Evolutionary conservation across 495 filamentous ascomycete genomes (phyloP), one percentile per base, ranked within the genome.

Genomic region (Talaromyces nanjingensis): DNA sequence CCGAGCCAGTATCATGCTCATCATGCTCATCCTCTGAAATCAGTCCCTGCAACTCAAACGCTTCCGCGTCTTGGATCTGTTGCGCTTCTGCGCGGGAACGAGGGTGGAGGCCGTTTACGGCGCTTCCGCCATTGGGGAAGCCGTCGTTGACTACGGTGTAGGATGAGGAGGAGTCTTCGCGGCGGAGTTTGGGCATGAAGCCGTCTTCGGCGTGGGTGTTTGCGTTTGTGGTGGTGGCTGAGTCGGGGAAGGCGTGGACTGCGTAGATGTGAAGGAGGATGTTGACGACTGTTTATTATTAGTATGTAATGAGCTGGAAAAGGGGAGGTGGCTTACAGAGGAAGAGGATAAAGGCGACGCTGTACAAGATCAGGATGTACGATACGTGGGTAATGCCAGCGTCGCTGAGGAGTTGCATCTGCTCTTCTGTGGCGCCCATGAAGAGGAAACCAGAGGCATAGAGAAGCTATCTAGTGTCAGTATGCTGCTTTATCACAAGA

Each of bases 371-470:
- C 58, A 98, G 81, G 53, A 97, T 80, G 72, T 98, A 98, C 11
- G 92, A 88, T 53, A 98, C 91, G 72, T 96, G 90, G 42, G 90
- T 90, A 70, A 98, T 87, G 60, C 87, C 83, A 3, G 87, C 87
- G 54, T 83, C 78, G 54, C 83, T 76, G 12, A 98, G 76, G 1
- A 97, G 76, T 39, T 81, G 69, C 89, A 98, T 93, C 72, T 98
- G 93, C 72, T 98, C 93, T 73, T 98, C 94, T 2, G 91, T 97
- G 25, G 96, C 94, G 59, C 90, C 89, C 92, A 97, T 96, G 80
- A 98, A 98, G 61, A 97, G 83, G 76, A 98, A 96, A 31, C 94
- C 94, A 4, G 94, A 92, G 47, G 94, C 92, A 69, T 89, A 96
- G 20, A 98, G 85, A 22, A 98, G 84, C 91, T 96, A 59, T 11